Evolutionary conservation across 768 basidiomycete genomes (phyloP), one percentile per base, ranked within the genome.

Genomic region (Suillus paluster): DNA sequence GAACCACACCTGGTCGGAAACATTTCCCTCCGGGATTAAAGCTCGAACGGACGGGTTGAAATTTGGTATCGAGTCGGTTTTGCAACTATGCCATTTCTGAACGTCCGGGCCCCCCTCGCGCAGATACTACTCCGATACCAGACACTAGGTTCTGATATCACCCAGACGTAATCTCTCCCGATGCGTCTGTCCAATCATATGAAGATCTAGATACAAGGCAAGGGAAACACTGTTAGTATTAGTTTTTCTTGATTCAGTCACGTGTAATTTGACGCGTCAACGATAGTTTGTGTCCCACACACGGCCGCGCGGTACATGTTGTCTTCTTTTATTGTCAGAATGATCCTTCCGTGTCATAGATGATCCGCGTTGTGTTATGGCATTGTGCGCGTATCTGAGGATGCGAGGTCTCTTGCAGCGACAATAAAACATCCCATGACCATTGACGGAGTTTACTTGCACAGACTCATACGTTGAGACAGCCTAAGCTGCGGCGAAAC

Each of bases 271-370:
- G 36, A 38, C 17, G 36, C 36, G 38, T 23, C 53, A 36, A 38
- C 10, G 17, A 38, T 54, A 23, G 53, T 54, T 54, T 54, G 2
- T 23, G 12, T 55, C 54, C 15, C 54, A 39, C 54, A 55, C 39
- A 11, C 38, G 36, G 19, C 52, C 54, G 38, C 38, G 25, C 38
- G 38, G 54, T 27, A 30, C 23, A 39, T 39, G 6, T 10, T 23
- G 23, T 54, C 34, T 54, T 54, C 53, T 54, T 39, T 39, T 39
- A 19, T 25, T 23, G 17, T 23, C 17, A 19, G 38, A 39, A 25
- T 39, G 38, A 39, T 55, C 54, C 54, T 55, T 55, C 54, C 54
- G 54, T 55, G 19, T 6, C 54, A 39, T 55, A 55, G 38, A 55
- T 39, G 38, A 23, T 54, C 15, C 34, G 53, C 4, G 36, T 38